phyloP scores from a whole-genome alignment of 73 alveolate species.

The Paraurostyla sp. region DNA sequence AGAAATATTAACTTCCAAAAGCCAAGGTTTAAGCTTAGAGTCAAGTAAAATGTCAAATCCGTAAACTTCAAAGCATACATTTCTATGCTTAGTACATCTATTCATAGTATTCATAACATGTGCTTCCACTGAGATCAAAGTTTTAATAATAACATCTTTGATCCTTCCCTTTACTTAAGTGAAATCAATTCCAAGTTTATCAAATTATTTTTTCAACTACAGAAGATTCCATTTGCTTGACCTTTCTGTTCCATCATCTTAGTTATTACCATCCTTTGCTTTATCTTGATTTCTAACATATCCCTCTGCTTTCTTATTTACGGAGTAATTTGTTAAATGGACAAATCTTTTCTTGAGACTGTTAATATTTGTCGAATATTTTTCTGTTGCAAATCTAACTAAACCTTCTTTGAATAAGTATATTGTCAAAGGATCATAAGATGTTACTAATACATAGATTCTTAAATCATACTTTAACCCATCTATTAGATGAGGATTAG shows the following conservation, averaged over 20 bases:
- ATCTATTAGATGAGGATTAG: conserved; percentile 84
- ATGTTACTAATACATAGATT: conserved; percentile 82
- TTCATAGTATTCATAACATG: conserved; percentile 59
- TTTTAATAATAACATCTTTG: conserved; percentile 86
- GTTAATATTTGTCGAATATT: conserved; percentile 68
- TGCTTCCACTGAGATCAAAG: conserved; percentile 82
- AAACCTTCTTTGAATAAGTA: conserved; percentile 83
- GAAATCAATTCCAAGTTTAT: conserved; percentile 62
- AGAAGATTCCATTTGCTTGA: conserved; percentile 77
- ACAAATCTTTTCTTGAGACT: conserved; percentile 64
- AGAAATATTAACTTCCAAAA: conserved; percentile 81
- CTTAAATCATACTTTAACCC: conserved; percentile 85
- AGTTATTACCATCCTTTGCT: conserved; percentile 69
- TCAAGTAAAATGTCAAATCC: conserved; percentile 88
- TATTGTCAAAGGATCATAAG: conserved; percentile 83
- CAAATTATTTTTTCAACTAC: conserved; percentile 55
- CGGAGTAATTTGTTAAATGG: conserved; percentile 71
- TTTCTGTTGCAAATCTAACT: conserved; percentile 89
- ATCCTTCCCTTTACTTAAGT: conserved; percentile 47
- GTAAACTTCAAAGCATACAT: conserved; percentile 84
- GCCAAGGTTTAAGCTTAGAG: conserved; percentile 83
- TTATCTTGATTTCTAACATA: conserved; percentile 68
- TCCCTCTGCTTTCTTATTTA: conserved; percentile 68
- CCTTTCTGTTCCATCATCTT: conserved; percentile 76
- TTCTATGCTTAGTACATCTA: conserved; percentile 69